Evolutionary conservation across 441 rosid species (phyloP).

Genomic region (Gossypium laxum): DNA sequence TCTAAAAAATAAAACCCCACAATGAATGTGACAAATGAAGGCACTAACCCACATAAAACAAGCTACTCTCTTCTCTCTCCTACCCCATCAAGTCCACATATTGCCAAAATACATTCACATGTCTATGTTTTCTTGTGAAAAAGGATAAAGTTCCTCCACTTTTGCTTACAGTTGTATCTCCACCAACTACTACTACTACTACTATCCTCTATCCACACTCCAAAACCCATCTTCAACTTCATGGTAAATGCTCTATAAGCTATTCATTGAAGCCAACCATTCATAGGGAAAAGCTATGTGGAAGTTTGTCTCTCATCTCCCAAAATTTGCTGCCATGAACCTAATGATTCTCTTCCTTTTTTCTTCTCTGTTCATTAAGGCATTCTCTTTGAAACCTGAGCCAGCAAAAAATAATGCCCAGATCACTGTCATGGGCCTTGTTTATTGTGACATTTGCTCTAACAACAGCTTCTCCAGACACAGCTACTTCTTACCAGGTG

Average conservation of each 20-base stretch:
- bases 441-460: conserved; percentile 90
- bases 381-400: conserved; percentile 28
- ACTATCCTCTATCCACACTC: conserved; percentile 23
- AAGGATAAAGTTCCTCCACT: conserved; percentile 25
- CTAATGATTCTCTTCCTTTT: conserved; percentile 29
- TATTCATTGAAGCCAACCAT: conserved; percentile 17
- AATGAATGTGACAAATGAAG: conserved; percentile 16
- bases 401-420: conserved; percentile 32
- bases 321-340: conserved; percentile 27
- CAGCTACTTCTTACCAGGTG: conserved; percentile 92
- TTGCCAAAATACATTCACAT: conserved; percentile 63
- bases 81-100: conserved; percentile 23
- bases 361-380: conserved; percentile 25
- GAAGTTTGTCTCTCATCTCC: conserved; percentile 15
- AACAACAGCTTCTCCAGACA: conserved; percentile 83
- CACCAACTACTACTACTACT: conserved; percentile 25
- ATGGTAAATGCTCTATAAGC: conserved; percentile 19
- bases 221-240: conserved; percentile 19
- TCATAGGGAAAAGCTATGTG: conserved; percentile 7
- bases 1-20: conserved; percentile 10
- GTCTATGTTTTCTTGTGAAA: conserved; percentile 39
- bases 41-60: conserved; percentile 8
- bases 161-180: conserved; percentile 36
- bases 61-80: conserved; percentile 16
- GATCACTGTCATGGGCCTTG: conserved; percentile 74